phyloP scores from a whole-genome alignment of 1,139 yeast species.

The Taphrina populina region DNA sequence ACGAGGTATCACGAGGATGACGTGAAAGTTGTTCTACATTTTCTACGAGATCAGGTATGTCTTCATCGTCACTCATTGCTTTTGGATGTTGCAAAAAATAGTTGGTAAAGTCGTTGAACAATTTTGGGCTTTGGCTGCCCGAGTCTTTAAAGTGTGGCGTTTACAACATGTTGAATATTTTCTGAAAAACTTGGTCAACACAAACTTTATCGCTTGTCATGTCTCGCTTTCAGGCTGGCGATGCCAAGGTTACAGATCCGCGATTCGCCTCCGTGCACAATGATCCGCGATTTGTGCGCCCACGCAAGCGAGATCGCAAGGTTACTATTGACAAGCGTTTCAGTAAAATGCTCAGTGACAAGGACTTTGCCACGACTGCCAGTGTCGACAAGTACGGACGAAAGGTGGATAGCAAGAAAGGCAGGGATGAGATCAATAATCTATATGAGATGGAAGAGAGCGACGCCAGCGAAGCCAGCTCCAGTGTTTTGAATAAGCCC shows the following conservation, averaged over 20 bases:
- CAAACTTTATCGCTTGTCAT: neutral
- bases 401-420: constrained; percentile 52
- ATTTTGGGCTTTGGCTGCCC: too few relatives aligned
- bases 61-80: constrained; percentile 7
- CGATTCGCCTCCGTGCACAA: constrained; percentile 76
- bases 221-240: neutral
- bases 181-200: too few relatives aligned
- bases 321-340: constrained; percentile 86
- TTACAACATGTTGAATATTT: too few relatives aligned
- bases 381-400: constrained; percentile 87
- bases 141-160: too few relatives aligned
- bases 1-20: too few relatives aligned
- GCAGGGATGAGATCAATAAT: constrained; percentile 58
- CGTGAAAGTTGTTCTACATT: too few relatives aligned
- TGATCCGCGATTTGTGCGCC: constrained; percentile 84
- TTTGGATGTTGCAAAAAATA: too few relatives aligned
- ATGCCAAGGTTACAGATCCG: constrained; percentile 51
- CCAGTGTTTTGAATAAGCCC: neutral
- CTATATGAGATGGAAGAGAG: constrained; percentile 55
- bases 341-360: constrained; percentile 61
- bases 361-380: constrained; percentile 58
- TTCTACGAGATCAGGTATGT: constrained; percentile 17
- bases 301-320: constrained; percentile 65
- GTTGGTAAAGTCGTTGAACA: too few relatives aligned
- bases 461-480: constrained; percentile 26